Evolutionary conservation across 768 basidiomycete species (phyloP).

Genomic region (Lactarius tabidus): DNA sequence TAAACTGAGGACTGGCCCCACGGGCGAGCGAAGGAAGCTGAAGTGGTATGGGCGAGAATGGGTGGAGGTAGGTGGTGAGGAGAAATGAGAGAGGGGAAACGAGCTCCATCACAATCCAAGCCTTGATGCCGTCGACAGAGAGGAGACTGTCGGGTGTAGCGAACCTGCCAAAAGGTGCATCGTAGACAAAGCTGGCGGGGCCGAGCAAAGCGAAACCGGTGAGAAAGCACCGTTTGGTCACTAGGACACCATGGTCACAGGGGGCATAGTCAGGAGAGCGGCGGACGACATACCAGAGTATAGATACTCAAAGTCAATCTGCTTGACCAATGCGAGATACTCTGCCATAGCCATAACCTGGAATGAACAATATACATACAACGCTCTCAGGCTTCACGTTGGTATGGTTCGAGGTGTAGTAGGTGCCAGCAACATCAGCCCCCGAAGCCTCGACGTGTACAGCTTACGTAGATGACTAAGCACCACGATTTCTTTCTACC

Average conservation of each 20-base stretch:
- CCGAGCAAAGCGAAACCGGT: background rate
- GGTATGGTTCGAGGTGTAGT: background rate
- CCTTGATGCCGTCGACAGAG: conserved; percentile 48
- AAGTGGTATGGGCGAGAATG: conserved; percentile 39
- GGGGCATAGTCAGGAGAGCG: background rate
- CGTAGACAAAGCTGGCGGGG: conserved; percentile 46
- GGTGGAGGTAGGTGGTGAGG: conserved; percentile 45
- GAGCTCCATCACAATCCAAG: conserved; percentile 82
- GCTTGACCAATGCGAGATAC: conserved; percentile 9
- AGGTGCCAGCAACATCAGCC: background rate
- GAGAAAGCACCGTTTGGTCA: conserved; percentile 20
- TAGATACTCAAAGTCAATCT: conserved; percentile 21
- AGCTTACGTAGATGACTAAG: background rate
- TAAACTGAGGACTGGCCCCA: conserved; percentile 21
- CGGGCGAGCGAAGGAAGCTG: conserved; percentile 36
- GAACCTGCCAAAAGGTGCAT: conserved; percentile 84
- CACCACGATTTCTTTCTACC: background rate
- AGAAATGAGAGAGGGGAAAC: conserved; percentile 55
- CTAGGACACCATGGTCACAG: background rate
- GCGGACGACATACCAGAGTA: conserved; percentile 14
- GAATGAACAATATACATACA: background rate
- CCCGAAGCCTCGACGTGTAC: background rate
- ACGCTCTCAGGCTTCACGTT: background rate
- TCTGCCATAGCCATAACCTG: background rate
- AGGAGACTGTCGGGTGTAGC: conserved; percentile 46